A percentile compares a stretch with the other conserved stretches of the same genome.
phyloP scores from a whole-genome alignment of 1,139 yeast species.

The Saccharomyces hybrid region DNA sequence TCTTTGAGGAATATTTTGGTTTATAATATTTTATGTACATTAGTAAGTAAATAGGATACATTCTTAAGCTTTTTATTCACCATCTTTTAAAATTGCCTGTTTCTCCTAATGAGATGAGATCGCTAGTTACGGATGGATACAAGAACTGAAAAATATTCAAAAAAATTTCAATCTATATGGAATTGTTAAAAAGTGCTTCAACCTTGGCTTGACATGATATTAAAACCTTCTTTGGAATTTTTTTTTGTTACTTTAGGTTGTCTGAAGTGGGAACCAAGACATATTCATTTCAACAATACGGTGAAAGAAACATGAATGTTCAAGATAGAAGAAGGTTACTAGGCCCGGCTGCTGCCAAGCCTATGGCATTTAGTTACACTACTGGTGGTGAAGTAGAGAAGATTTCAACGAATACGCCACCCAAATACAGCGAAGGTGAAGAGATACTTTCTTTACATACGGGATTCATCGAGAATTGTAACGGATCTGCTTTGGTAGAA shows the following conservation, averaged over 20 bases:
- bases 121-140: background rate
- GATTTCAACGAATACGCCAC: background rate
- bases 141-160: background rate
- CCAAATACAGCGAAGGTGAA: constrained; percentile 6
- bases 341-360: constrained; percentile 55
- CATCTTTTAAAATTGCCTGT: background rate
- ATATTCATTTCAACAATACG: background rate
- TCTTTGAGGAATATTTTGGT: background rate
- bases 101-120: background rate
- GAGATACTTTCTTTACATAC: constrained; percentile 38
- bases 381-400: constrained; percentile 9
- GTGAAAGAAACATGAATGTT: constrained; percentile 31
- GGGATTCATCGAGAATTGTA: constrained; percentile 61
- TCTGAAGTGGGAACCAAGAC: too few relatives aligned
- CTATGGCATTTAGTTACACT: constrained; percentile 37
- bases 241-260: too few relatives aligned
- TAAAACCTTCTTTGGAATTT: background rate
- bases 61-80: background rate
- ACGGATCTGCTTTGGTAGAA: constrained; percentile 80
- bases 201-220: background rate
- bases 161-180: background rate
- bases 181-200: background rate
- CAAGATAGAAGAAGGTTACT: constrained; percentile 64
- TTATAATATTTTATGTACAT: background rate
- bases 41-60: background rate